Base-by-base conservation (phyloP, 169 alveolate genomes). In the Cryptosporidium ryanae region DNA sequence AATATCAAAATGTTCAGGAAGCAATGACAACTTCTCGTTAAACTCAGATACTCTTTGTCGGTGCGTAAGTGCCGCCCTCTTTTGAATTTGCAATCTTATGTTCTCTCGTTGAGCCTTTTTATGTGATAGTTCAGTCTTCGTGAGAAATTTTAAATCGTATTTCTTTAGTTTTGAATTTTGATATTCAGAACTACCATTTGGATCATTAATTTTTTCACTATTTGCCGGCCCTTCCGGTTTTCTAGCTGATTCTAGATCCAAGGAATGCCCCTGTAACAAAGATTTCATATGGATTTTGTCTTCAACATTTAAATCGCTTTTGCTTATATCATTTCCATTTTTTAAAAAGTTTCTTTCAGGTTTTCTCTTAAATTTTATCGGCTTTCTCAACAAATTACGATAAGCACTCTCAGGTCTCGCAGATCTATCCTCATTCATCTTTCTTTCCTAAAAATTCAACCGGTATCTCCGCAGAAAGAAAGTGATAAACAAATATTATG, bases 1-100 rank as follows among this genome's bases (percentile, higher is more conserved):
- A 34, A 94, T 94, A 66, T 95, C 97, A 89, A 95, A 95, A 87
- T 95, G 98, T 32, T 94, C 97, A 5, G 97, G 92, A 13, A 95
- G 91, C 23, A 92, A 90, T 1, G 96, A 91, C 2, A 95, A 93
- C 66, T 94, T 95, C 54, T 83, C 84, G 64, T 95, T 95, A 70
- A 95, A 94, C 66, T 94, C 92, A 46, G 94, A 95, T 49, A 95
- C 91, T 57, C 95, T 54, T 57, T 95, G 95, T 23, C 97, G 94
- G 68, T 95, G 96, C 10, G 96, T 92, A 59, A 93, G 90, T 76
- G 94, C 90, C 49, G 95, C 84, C 12, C 91, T 82, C 43, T 70
- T 68, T 52, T 94, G 94, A 8, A 94, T 82, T 68, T 94, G 90
- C 59, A 93, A 90, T 21, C 82, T 65, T 23, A 83, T 92, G 66